phyloP scores from a whole-genome alignment of 2,329 filamentous ascomycete species.

The Talaromyces pinophilus region DNA sequence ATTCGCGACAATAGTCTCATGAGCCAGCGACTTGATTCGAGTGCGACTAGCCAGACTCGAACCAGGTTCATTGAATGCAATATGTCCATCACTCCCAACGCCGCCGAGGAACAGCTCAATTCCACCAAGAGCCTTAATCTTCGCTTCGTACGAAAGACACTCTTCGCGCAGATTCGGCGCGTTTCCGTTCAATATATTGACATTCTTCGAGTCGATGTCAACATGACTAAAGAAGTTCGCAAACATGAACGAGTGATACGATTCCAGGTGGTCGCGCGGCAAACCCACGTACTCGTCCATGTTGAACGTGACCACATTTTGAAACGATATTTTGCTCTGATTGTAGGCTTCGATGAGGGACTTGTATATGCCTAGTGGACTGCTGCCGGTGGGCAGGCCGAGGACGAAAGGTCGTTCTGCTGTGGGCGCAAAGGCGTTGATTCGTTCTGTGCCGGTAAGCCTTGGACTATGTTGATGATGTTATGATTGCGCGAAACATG shows the following conservation, averaged over 20 bases:
- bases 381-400: constrained; percentile 67
- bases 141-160: constrained; percentile 44
- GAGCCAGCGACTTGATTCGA: constrained; percentile 74
- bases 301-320: constrained; percentile 79
- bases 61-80: constrained; percentile 80
- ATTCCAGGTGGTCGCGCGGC: constrained; percentile 72
- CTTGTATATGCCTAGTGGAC: constrained; percentile 57
- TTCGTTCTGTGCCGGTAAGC: constrained; percentile 20
- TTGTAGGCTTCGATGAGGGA: constrained; percentile 63
- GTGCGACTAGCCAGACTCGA: constrained; percentile 72
- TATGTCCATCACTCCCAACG: constrained; percentile 77
- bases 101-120: constrained; percentile 78
- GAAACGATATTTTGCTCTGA: constrained; percentile 64
- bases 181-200: constrained; percentile 76
- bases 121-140: constrained; percentile 52
- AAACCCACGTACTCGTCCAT: constrained; percentile 83
- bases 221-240: constrained; percentile 77
- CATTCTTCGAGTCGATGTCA: constrained; percentile 71
- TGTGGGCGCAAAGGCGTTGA: constrained; percentile 19
- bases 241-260: constrained; percentile 84
- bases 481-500: background rate
- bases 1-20: constrained; percentile 77
- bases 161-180: constrained; percentile 69
- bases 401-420: constrained; percentile 64
- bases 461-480: background rate